phyloP scores from a whole-genome alignment of 345 rosid species.

The Dipteronia dyeriana region DNA sequence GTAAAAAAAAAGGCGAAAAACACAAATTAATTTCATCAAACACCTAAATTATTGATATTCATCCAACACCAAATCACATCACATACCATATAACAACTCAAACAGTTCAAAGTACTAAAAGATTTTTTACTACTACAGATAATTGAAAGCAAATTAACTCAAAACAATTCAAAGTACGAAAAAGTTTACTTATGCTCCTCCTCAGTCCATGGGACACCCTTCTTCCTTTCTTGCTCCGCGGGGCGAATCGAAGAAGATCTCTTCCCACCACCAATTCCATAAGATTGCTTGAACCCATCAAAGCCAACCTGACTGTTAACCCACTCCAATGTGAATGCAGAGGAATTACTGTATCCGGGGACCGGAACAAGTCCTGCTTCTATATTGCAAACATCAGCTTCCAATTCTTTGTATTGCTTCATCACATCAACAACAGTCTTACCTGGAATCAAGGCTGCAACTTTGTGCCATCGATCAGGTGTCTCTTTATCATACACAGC shows the following conservation, averaged over 20 bases:
- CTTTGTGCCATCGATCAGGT: slow-evolving; percentile 63
- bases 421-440: slow-evolving; percentile 64
- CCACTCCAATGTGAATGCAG: slow-evolving; percentile 64
- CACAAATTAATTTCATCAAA: too few relatives aligned
- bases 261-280: slow-evolving; percentile 58
- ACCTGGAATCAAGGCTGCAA: slow-evolving; percentile 67
- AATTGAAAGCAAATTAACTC: neutral
- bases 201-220: slow-evolving; percentile 98
- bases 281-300: slow-evolving; percentile 56
- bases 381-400: slow-evolving; percentile 63
- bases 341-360: slow-evolving; percentile 51
- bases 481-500: slow-evolving; percentile 69
- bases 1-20: too few relatives aligned
- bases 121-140: neutral
- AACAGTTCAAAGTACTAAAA: neutral
- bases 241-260: slow-evolving; percentile 56
- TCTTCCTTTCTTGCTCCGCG: slow-evolving; percentile 88
- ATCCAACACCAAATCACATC: neutral
- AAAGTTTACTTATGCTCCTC: slow-evolving; percentile 84
- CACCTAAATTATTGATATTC: neutral
- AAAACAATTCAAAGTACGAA: neutral
- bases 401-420: slow-evolving; percentile 64
- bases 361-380: slow-evolving; percentile 66
- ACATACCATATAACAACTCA: neutral
- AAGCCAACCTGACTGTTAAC: slow-evolving; percentile 35